phyloP scores from a whole-genome alignment of 2,329 filamentous ascomycete genomes.

The Nothomitra cinnamomea region DNA sequence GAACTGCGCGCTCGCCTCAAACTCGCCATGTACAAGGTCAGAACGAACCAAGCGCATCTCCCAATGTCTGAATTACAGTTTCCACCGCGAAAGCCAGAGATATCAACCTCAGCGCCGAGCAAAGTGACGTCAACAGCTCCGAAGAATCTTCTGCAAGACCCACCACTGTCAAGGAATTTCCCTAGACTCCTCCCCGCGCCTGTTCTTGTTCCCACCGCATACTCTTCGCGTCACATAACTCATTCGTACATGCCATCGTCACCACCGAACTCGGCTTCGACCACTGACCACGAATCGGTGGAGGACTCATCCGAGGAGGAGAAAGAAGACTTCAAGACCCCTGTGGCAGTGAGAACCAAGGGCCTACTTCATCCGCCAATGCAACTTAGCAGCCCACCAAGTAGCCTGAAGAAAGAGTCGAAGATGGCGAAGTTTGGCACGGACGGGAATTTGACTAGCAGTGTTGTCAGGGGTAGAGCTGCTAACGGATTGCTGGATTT shows the following conservation, averaged over 20 bases:
- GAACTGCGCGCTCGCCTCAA: conserved; percentile 11
- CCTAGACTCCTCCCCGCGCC: conserved; percentile 10
- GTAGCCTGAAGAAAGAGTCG: background rate
- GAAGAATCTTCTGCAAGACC: background rate
- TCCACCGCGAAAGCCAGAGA: background rate
- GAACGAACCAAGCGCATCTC: conserved; percentile 12
- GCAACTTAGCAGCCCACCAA: conserved; percentile 1
- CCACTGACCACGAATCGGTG: background rate
- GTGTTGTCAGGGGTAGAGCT: conserved; percentile 11
- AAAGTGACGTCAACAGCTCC: background rate
- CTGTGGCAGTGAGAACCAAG: background rate
- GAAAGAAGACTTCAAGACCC: background rate
- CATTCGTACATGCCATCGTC: conserved; percentile 5
- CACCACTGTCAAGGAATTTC: background rate
- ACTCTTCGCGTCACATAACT: background rate
- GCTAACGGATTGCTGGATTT: conserved; percentile 12
- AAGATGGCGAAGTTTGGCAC: background rate
- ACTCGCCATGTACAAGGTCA: conserved; percentile 12
- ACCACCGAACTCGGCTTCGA: conserved; percentile 3
- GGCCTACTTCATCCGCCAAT: background rate
- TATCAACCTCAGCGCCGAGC: background rate
- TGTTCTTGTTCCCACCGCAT: conserved; percentile 6
- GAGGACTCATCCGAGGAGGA: background rate
- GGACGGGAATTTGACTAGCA: conserved; percentile 10
- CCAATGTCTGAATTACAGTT: conserved; percentile 11